These are phyloP conservation scores for Exidia glandulosa DNA, from an alignment of 768 basidiomycete species.

Conservation along the genomic window DNA sequence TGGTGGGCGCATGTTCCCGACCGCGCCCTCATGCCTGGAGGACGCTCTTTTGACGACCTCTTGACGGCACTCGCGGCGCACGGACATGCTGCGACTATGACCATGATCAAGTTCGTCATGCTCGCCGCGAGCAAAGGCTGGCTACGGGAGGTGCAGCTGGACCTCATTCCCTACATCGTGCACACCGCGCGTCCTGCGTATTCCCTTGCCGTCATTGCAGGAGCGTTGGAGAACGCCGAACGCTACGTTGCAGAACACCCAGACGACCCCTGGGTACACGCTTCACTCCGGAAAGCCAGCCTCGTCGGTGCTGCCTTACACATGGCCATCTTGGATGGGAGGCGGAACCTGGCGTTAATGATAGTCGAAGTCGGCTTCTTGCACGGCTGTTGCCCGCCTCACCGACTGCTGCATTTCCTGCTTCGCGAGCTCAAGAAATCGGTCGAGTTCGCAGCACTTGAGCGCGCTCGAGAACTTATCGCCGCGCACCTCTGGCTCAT, in stretches of 20 bases:
- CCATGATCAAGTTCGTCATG: background rate
- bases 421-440: background rate
- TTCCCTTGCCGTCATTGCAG: background rate
- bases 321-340: background rate
- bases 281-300: background rate
- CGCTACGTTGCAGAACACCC: background rate
- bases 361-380: background rate
- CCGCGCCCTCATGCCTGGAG: background rate
- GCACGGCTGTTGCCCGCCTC: background rate
- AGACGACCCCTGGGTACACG: background rate
- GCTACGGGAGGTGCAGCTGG: background rate
- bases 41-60: background rate
- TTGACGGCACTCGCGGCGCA: background rate
- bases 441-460: background rate
- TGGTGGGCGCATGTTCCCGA: slow-evolving; percentile 38
- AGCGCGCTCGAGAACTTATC: background rate
- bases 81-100: background rate
- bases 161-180: background rate
- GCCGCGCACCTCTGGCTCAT: background rate
- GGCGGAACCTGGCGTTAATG: background rate
- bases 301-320: background rate
- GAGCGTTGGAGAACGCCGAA: background rate
- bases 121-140: background rate
- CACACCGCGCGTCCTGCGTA: background rate
- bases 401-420: background rate